Conservation (phyloP, 2,329 filamentous ascomycete species). For the Pseudogymnoascus sp. region DNA sequence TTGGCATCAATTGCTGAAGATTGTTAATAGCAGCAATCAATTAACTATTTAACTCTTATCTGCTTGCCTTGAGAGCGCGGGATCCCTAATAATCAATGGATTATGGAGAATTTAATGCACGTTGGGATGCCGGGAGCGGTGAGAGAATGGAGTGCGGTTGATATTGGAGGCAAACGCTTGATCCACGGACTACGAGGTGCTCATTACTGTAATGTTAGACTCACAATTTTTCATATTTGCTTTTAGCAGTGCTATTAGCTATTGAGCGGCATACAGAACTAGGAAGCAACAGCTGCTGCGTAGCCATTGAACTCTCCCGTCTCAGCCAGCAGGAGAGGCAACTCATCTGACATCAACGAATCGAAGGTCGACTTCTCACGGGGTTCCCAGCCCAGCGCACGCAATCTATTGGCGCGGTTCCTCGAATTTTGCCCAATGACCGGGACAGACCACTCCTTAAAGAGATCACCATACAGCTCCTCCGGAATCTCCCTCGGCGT, state of each 20-base stretch:
- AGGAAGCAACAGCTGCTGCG: constrained; percentile 13
- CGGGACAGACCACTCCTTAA: constrained; percentile 30
- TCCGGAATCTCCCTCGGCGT: constrained; percentile 30
- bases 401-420: constrained; percentile 36
- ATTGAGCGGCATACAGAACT: background rate
- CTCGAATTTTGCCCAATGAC: constrained; percentile 38
- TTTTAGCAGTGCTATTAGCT: background rate
- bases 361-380: constrained; percentile 36
- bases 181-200: background rate
- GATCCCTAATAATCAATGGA: background rate
- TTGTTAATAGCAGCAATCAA: background rate
- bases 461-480: constrained; percentile 35
- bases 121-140: background rate
- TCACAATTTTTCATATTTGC: background rate
- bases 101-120: background rate
- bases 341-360: constrained; percentile 36
- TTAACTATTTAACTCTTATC: background rate
- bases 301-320: constrained; percentile 12
- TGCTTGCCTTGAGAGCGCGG: background rate
- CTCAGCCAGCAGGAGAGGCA: constrained; percentile 33
- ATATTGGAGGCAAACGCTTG: background rate
- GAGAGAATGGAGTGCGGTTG: background rate
- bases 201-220: background rate
- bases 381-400: constrained; percentile 39
- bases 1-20: background rate